A percentile compares a stretch with the other conserved stretches of the same genome.
phyloP scores from a whole-genome alignment of 2,329 filamentous ascomycete species.

The Coniochaeta hoffmannii region DNA sequence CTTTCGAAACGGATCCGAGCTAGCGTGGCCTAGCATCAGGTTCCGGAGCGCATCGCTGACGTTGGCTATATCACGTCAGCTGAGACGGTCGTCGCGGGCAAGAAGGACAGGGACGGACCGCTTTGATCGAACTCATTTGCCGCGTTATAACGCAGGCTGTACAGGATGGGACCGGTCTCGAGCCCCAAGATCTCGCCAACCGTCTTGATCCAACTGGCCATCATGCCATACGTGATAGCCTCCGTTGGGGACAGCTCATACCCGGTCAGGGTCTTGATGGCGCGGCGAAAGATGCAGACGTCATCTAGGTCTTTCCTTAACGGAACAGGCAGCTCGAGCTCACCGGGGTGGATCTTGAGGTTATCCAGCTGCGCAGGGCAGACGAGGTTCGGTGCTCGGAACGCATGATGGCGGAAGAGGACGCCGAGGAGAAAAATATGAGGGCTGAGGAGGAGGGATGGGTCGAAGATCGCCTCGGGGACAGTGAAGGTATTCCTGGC shows the following conservation, averaged over 20 bases:
- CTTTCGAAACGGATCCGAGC: too few species aligned
- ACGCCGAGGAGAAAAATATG: slow-evolving; percentile 24
- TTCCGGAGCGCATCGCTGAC: too few species aligned
- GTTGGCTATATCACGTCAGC: too few species aligned
- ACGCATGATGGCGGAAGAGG: slow-evolving; percentile 17
- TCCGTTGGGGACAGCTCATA: slow-evolving; percentile 10
- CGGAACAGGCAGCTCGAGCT: slow-evolving; percentile 11
- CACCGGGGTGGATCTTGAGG: slow-evolving; percentile 17
- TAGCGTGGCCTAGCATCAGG: too few species aligned
- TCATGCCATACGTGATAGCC: slow-evolving; percentile 9
- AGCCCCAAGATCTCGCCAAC: slow-evolving; percentile 6
- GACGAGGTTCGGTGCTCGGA: slow-evolving; percentile 15
- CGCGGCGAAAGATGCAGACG: slow-evolving; percentile 16
- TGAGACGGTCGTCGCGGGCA: too few species aligned
- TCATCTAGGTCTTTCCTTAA: slow-evolving; percentile 12
- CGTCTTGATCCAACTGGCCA: slow-evolving; percentile 10
- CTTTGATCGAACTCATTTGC: slow-evolving; percentile 5
- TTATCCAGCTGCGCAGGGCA: slow-evolving; percentile 12
- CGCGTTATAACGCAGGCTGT: slow-evolving; percentile 5
- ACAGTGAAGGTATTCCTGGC: slow-evolving; percentile 24
- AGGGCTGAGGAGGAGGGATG: slow-evolving; percentile 25
- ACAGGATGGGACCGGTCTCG: slow-evolving; percentile 3
- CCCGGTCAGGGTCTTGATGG: slow-evolving; percentile 11
- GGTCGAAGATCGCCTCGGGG: slow-evolving; percentile 27
- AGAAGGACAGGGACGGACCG: background rate